phyloP scores from a whole-genome alignment of 129 eudicot species.

The Pittosporum tobira region DNA sequence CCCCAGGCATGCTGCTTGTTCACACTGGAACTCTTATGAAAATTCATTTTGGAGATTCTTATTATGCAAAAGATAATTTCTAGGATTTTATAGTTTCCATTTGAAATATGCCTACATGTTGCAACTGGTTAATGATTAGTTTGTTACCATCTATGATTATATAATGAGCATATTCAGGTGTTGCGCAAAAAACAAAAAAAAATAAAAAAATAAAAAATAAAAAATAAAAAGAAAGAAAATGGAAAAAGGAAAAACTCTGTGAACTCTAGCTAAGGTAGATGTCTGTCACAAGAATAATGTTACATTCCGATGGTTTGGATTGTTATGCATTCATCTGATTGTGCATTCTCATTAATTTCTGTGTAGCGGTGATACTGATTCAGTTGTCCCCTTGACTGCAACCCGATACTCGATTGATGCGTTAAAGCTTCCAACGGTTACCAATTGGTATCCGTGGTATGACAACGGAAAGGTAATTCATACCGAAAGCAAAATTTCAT shows the following conservation, averaged over 20 bases:
- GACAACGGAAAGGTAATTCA: constrained; percentile 53
- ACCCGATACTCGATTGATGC: constrained; percentile 83
- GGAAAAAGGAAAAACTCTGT: background rate
- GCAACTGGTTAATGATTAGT: too few relatives aligned
- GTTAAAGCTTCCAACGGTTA: constrained; percentile 58
- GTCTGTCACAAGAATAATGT: background rate
- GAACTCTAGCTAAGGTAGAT: too few relatives aligned
- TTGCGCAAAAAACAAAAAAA: background rate
- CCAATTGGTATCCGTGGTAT: constrained; percentile 81
- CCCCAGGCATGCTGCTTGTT: too few relatives aligned
- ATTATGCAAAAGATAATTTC: too few relatives aligned
- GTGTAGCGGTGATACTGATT: constrained; percentile 79
- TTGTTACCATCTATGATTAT: too few relatives aligned
- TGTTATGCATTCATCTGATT: background rate
- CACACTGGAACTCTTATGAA: too few relatives aligned
- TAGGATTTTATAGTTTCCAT: too few relatives aligned
- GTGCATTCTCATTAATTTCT: background rate
- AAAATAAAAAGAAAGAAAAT: too few relatives aligned
- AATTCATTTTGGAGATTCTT: too few relatives aligned
- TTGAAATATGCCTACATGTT: too few relatives aligned
- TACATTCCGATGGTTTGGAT: background rate
- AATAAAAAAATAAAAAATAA: too few relatives aligned
- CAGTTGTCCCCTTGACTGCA: constrained; percentile 81
- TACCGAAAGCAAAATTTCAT: background rate
- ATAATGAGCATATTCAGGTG: background rate